Evolutionary conservation across 179 eudicot species (phyloP).

Genomic region (Beta corolliflora): DNA sequence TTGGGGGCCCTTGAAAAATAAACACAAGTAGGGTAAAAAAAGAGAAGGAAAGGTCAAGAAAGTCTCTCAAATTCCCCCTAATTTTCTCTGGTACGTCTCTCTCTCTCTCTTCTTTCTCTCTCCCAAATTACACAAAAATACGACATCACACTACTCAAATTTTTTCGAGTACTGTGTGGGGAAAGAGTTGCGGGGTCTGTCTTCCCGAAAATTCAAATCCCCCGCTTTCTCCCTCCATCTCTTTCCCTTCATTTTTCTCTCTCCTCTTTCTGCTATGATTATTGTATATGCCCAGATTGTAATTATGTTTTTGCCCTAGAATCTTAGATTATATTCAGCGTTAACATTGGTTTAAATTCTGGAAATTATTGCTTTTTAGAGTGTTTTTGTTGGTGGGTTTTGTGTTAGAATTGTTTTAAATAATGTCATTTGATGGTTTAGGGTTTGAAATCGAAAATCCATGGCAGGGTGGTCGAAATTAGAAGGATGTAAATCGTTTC

Average conservation of each 20-base stretch:
- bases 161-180: conserved; percentile 16
- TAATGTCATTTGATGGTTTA: conserved; percentile 31
- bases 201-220: conserved; percentile 13
- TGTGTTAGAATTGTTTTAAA: conserved; percentile 5
- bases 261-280: conserved; percentile 9
- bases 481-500: conserved; percentile 2
- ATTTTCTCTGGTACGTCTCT: conserved; percentile 30
- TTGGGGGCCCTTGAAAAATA: background rate
- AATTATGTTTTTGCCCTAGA: too few relatives aligned
- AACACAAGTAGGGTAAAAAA: background rate
- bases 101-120: conserved; percentile 20
- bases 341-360: background rate
- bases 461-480: conserved; percentile 55
- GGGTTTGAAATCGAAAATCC: conserved; percentile 44
- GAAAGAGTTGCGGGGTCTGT: background rate
- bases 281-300: background rate
- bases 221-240: conserved; percentile 11
- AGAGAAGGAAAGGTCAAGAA: conserved; percentile 19
- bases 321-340: too few relatives aligned
- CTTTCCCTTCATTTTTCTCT: conserved; percentile 5
- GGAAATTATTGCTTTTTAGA: background rate
- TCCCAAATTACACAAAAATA: background rate
- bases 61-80: conserved; percentile 19
- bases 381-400: conserved; percentile 9
- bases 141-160: background rate